These are phyloP conservation scores for Cystobasidium tubakii DNA, from an alignment of 768 basidiomycete species.

Conservation along the genomic window DNA sequence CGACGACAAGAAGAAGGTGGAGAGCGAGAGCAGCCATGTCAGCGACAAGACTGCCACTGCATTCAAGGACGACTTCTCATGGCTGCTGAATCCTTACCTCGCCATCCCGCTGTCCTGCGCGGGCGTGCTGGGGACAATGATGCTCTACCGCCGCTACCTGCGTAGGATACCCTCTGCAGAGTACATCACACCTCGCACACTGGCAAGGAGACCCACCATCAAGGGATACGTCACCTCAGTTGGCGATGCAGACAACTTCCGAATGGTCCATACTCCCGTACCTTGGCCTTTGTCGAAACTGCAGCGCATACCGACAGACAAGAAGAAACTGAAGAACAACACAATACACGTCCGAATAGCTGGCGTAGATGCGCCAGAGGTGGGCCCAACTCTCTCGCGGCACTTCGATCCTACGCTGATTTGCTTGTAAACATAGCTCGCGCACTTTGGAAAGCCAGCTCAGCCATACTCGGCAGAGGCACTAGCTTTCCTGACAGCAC, in stretches of 20 bases:
- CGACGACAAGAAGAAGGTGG: background rate
- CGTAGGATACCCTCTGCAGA: slow-evolving; percentile 62
- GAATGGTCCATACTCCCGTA: slow-evolving; percentile 76
- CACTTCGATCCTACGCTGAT: no score
- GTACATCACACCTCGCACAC: slow-evolving; percentile 63
- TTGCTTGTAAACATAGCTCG: slow-evolving; percentile 53
- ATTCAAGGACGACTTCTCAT: background rate
- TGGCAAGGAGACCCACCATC: slow-evolving; percentile 60
- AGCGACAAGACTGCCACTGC: background rate
- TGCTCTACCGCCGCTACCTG: slow-evolving; percentile 56
- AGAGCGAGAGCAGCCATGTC: background rate
- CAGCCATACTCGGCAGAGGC: slow-evolving; percentile 73
- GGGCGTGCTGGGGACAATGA: background rate
- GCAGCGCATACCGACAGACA: slow-evolving; percentile 58
- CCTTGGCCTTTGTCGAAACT: slow-evolving; percentile 68
- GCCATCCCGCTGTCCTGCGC: slow-evolving; percentile 22
- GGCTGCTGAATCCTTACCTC: slow-evolving; percentile 26
- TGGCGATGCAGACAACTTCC: slow-evolving; percentile 80
- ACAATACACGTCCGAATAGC: slow-evolving; percentile 84
- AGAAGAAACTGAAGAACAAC: slow-evolving; percentile 67
- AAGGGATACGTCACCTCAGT: slow-evolving; percentile 80
- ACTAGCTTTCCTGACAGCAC: slow-evolving; percentile 62
- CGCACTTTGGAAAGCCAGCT: slow-evolving; percentile 73
- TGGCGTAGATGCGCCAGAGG: slow-evolving; percentile 90
- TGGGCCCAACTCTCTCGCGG: slow-evolving; percentile 43